Evolutionary conservation across 345 rosid species (phyloP), one percentile per base, ranked within the genome.

Genomic region (Durio zibethinus): DNA sequence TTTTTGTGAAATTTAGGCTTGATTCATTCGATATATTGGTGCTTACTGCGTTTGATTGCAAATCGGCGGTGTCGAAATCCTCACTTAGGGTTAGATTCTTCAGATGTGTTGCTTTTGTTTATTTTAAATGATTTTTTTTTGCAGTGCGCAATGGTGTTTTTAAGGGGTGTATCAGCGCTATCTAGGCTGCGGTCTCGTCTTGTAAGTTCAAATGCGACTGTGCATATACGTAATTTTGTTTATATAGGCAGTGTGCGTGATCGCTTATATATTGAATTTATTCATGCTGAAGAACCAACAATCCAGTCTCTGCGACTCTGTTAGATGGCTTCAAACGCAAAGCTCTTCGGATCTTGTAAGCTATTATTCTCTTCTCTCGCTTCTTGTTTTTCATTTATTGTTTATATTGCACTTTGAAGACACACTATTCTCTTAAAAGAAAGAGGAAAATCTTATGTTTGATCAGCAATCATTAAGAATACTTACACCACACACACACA

Each of bases 271-370:
- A 9, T 60, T 14, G 54, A 15, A 53, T 56, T 69, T 27, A 25
- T 77, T 70, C 62, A 11, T 79, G 12, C 64, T 53, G 2, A 84
- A 92, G 97, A 87, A 76, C 36, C 94, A 87, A 47, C 97, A 88
- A 18, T 85, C 94, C 61, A 84, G 77, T 76, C 89, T 90, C 67
- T 76, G 84, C 81, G 85, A 85, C 63, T 91, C 97, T 0, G 87
- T 90, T 2, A 84, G 99, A 91, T 91, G 98, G 97, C 86, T 93
- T 80, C 99, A 95, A 84, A 90, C 83, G 85, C 97, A 90, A 88
- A 86, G 70, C 79, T 88, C 94, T 43, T 81, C 92, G 6, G 94
- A 93, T 38, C 78, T 90, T 66, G 99, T 95, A 85, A 73, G 75
- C 66, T 59, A 78, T 70, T 75, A 33, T 62, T 61, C 73, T 66